Conservation (phyloP, 164 flowering plant species). For the Piper longum region DNA sequence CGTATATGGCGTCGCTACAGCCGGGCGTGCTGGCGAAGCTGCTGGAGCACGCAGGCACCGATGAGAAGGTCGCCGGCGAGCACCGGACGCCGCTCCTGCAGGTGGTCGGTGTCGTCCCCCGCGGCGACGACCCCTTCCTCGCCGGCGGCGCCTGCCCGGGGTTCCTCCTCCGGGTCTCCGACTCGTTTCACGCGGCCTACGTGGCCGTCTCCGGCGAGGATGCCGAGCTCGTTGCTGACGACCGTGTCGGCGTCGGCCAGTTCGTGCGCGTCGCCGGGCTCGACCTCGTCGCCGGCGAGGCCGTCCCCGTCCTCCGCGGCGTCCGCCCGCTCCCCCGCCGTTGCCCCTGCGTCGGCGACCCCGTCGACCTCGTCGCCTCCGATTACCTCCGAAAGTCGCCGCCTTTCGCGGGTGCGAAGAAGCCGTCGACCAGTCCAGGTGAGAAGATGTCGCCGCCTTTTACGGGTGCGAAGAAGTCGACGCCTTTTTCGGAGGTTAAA, state of each 20-base stretch:
- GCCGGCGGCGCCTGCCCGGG: slow-evolving; percentile 19
- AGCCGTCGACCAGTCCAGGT: too few species aligned
- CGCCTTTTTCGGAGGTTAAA: neutral
- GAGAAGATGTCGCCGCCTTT: neutral
- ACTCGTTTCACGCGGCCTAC: slow-evolving; percentile 48
- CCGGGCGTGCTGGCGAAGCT: slow-evolving; percentile 52
- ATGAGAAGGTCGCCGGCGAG: slow-evolving; percentile 36
- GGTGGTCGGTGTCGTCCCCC: slow-evolving; percentile 40
- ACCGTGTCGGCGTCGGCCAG: slow-evolving; percentile 54
- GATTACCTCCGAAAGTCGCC: slow-evolving; percentile 16
- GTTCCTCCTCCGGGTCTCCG: slow-evolving; percentile 50
- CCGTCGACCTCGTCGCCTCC: slow-evolving; percentile 34
- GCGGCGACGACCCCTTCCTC: slow-evolving; percentile 24
- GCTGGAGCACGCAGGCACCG: slow-evolving; percentile 26
- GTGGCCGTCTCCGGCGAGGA: slow-evolving; percentile 38
- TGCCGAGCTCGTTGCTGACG: slow-evolving; percentile 32
- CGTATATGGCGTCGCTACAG: slow-evolving; percentile 51
- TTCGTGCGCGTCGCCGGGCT: slow-evolving; percentile 36
- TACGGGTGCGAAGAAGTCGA: slow-evolving; percentile 5
- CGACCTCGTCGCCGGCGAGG: slow-evolving; percentile 19
- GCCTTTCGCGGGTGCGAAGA: slow-evolving; percentile 7
- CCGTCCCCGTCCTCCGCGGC: slow-evolving; percentile 49
- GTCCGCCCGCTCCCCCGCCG: slow-evolving; percentile 34
- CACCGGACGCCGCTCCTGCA: slow-evolving; percentile 45
- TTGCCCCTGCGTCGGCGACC: slow-evolving; percentile 40